Base-by-base conservation (phyloP, 1,284 basidiomycete genomes). In the Dichomitus squalens region DNA sequence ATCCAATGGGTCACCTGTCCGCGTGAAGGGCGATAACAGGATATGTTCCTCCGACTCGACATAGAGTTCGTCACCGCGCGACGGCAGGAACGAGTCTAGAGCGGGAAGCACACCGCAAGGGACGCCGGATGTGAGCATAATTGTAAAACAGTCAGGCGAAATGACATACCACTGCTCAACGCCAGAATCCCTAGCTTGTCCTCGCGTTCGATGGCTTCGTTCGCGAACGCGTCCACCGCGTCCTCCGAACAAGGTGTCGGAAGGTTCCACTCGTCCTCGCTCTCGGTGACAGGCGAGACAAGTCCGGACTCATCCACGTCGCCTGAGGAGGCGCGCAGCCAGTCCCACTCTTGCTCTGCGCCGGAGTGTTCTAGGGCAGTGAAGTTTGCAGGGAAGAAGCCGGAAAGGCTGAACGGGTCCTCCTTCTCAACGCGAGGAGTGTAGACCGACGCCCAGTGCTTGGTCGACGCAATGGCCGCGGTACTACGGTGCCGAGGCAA, bases 121-220 rank as follows among this genome's bases (percentile, higher is more conserved):
- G 44, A 33, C 31, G 44, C 29, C 35, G 18, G 29, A 18, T 12
- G 31, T 31, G 12, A 47, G 44, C 31, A 14, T 34, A 47, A 21
- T 29, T 29, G 18, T 33, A 39, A 18, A 31, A 18, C 34, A 50
- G 35, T 27, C 35, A 36, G 23, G 34, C 31, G 41, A 31, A 6
- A 36, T 53, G 53, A 61, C 64, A 33, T 63, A 82, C 61, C 54
- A 49, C 79, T 70, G 27, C 11, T 47, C 29, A 82, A 64, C 50
- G 75, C 72, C 56, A 83, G 66, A 36, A 81, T 72, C 34, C 81
- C 81, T 56, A 80, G 61, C 70, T 81, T 79, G 67, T 82, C 80
- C 63, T 82, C 81, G 29, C 67, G 68, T 60, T 72, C 69, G 62
- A 82, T 80, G 20, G 74, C 68, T 44, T 76, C 66, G 36, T 64